Evolutionary conservation across 257 asterid genomes (phyloP).

Genomic region (Przewalskia tangutica): DNA sequence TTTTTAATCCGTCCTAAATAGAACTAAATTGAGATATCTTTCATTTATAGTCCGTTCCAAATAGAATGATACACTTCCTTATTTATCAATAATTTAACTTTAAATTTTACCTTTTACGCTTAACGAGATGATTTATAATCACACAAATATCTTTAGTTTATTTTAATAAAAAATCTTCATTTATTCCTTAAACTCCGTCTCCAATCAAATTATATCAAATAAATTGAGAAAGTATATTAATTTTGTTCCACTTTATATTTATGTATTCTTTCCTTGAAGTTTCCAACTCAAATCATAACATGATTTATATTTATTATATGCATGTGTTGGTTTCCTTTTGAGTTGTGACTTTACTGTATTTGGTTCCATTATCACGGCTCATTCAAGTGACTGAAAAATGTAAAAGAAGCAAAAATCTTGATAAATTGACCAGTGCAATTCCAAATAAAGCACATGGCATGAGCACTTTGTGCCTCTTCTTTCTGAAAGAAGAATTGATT

Average conservation of each 20-base stretch:
- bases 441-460: not conserved
- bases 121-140: too few relatives aligned
- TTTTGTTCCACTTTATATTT: not conserved
- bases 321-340: not conserved
- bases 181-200: too few relatives aligned
- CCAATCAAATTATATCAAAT: too few relatives aligned
- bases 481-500: not conserved
- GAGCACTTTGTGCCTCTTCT: not conserved
- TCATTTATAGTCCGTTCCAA: too few relatives aligned
- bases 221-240: not conserved
- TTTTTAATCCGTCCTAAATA: too few relatives aligned
- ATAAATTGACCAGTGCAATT: not conserved
- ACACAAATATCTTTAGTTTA: too few relatives aligned
- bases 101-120: too few relatives aligned
- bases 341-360: not conserved
- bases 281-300: not conserved
- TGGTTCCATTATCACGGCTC: not conserved
- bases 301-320: not conserved
- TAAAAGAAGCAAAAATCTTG: not conserved
- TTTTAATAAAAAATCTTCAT: too few relatives aligned
- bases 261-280: not conserved
- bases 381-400: not conserved
- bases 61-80: too few relatives aligned
- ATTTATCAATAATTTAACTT: too few relatives aligned
- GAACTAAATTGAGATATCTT: too few relatives aligned